phyloP scores from a whole-genome alignment of 1,284 basidiomycete species.

The Moesziomyces sp. region DNA sequence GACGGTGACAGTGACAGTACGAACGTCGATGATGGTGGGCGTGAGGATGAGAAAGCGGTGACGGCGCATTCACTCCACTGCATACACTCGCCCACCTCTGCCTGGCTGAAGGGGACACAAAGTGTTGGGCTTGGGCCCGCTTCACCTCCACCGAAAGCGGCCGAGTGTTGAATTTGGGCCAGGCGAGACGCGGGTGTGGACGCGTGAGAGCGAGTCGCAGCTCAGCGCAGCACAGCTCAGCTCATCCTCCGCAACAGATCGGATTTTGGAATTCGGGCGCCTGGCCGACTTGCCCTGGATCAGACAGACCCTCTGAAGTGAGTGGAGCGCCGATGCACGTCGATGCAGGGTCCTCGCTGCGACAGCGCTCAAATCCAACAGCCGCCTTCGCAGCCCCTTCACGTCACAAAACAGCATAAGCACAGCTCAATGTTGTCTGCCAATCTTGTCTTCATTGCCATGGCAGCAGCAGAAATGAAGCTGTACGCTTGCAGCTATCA shows the following conservation, averaged over 20 bases:
- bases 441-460: background rate
- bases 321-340: slow-evolving; percentile 2
- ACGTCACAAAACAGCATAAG: background rate
- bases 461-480: too few relatives aligned
- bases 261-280: too few relatives aligned
- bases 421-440: background rate
- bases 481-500: too few relatives aligned
- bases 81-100: too few relatives aligned
- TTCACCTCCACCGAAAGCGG: background rate
- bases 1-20: too few relatives aligned
- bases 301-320: background rate
- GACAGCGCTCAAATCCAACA: background rate
- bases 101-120: too few relatives aligned
- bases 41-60: too few relatives aligned
- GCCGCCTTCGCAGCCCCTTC: too few relatives aligned
- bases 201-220: background rate
- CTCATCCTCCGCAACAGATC: background rate
- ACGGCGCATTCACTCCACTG: too few relatives aligned
- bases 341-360: slow-evolving; percentile 19
- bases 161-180: background rate
- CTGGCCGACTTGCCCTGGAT: too few relatives aligned
- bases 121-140: background rate
- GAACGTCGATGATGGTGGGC: too few relatives aligned
- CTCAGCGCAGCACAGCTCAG: background rate
- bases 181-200: background rate